Evolutionary conservation across 1,139 yeast species (phyloP).

Genomic region (Blastobotrys persicus): DNA sequence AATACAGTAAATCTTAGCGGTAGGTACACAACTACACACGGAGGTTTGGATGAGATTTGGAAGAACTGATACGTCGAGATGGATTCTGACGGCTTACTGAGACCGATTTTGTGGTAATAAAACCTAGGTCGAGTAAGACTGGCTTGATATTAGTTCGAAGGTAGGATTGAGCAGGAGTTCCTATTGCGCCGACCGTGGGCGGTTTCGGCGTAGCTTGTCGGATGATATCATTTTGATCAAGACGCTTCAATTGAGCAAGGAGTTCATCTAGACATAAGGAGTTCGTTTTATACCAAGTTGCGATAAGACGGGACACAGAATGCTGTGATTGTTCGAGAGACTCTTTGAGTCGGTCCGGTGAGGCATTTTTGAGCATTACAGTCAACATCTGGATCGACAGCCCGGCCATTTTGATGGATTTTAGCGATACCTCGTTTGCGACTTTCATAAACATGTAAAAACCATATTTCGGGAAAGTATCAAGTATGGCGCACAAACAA

Average conservation of each 20-base stretch:
- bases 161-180: slow-evolving; percentile 4
- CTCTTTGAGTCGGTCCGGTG: neutral
- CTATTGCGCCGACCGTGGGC: neutral
- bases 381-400: slow-evolving; percentile 1
- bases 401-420: slow-evolving; percentile 10
- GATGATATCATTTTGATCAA: neutral
- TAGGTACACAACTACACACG: too few relatives aligned
- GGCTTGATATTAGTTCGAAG: neutral
- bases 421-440: neutral
- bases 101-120: neutral
- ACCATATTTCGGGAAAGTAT: neutral
- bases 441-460: neutral
- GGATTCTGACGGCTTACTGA: neutral
- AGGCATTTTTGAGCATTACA: neutral
- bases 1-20: too few relatives aligned
- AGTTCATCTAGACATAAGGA: slow-evolving; percentile 5
- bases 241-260: slow-evolving; percentile 2
- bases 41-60: neutral
- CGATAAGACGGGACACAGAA: neutral
- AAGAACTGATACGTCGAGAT: neutral
- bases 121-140: neutral
- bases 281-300: slow-evolving; percentile 9
- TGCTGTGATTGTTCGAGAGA: neutral
- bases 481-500: neutral
- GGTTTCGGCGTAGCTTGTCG: neutral